phyloP scores from a whole-genome alignment of 1,284 basidiomycete species.

The Cutaneotrichosporon cutaneum region DNA sequence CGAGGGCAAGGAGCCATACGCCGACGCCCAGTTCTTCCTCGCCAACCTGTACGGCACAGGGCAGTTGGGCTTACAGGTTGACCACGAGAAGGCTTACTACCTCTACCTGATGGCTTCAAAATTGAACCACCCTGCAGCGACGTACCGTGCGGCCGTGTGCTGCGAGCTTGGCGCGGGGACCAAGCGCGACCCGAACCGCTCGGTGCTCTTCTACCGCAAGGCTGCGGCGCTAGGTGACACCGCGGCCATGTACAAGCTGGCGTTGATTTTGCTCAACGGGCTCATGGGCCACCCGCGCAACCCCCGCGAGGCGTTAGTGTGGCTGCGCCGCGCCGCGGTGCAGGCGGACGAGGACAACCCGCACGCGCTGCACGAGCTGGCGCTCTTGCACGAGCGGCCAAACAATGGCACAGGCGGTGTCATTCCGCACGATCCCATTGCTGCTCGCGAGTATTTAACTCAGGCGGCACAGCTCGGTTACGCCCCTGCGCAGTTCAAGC shows the following conservation, averaged over 20 bases:
- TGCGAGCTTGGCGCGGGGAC: conserved; percentile 99
- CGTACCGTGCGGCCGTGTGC: conserved; percentile 96
- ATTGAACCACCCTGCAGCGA: conserved; percentile 92
- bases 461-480: conserved; percentile 93
- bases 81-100: conserved; percentile 97
- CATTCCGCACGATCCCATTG: conserved; percentile 57
- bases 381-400: conserved; percentile 76
- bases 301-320: conserved; percentile 85
- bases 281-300: conserved; percentile 80
- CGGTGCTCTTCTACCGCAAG: conserved; percentile 94
- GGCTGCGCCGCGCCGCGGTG: conserved; percentile 90
- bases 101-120: conserved; percentile 97
- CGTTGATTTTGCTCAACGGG: conserved; percentile 89
- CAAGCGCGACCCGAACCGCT: conserved; percentile 77
- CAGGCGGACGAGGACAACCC: conserved; percentile 99
- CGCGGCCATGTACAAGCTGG: conserved; percentile 98
- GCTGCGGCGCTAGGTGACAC: conserved; percentile 94
- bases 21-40: conserved; percentile 98
- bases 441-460: conserved; percentile 82
- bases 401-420: conserved; percentile 37
- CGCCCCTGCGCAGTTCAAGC: conserved; percentile 88
- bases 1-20: conserved; percentile 66
- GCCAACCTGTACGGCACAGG: conserved; percentile 98
- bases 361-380: conserved; percentile 96
- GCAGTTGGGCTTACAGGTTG: conserved; percentile 86